These are phyloP conservation scores for Chaetomium sp. DNA, from an alignment of 2,329 filamentous ascomycete species.

Conservation along the genomic window DNA sequence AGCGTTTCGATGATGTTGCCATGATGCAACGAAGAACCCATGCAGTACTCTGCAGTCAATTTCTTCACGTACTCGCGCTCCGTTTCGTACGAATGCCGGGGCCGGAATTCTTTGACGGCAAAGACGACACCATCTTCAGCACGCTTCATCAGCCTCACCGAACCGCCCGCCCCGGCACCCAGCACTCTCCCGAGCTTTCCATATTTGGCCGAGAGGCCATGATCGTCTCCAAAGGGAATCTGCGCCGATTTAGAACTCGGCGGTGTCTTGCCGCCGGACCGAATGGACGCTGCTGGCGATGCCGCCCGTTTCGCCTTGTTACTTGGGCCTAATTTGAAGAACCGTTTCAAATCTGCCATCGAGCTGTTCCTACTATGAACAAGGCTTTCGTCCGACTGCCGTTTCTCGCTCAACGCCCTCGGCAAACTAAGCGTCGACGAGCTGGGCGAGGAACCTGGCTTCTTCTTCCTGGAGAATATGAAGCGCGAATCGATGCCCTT, in stretches of 20 bases:
- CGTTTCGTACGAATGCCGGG: constrained; percentile 88
- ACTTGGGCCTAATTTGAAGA: constrained; percentile 79
- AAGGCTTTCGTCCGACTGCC: constrained; percentile 50
- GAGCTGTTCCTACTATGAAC: constrained; percentile 68
- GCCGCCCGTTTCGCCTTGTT: constrained; percentile 69
- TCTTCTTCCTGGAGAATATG: constrained; percentile 77
- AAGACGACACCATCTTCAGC: constrained; percentile 92
- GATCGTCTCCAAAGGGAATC: constrained; percentile 91
- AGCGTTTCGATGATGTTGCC: constrained; percentile 98
- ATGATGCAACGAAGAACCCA: constrained; percentile 94
- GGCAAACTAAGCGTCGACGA: constrained; percentile 55
- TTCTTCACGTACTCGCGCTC: constrained; percentile 98
- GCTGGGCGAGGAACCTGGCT: constrained; percentile 60
- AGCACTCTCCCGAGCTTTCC: constrained; percentile 94
- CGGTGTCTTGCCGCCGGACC: constrained; percentile 53
- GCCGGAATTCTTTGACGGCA: constrained; percentile 94
- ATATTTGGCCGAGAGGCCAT: constrained; percentile 87
- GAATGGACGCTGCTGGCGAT: constrained; percentile 61
- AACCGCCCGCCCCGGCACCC: constrained; percentile 91
- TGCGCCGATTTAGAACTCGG: constrained; percentile 56
- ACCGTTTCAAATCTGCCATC: constrained; percentile 95
- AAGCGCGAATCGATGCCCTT: constrained; percentile 75
- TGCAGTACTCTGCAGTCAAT: constrained; percentile 96
- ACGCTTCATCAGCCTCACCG: constrained; percentile 90
- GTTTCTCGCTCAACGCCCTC: constrained; percentile 54